Percentiles rank a stretch among this genome's conserved stretches.
These are phyloP conservation scores for Aspergillus incahuasiensis DNA, from an alignment of 495 filamentous ascomycete genomes.

Conservation along the genomic window DNA sequence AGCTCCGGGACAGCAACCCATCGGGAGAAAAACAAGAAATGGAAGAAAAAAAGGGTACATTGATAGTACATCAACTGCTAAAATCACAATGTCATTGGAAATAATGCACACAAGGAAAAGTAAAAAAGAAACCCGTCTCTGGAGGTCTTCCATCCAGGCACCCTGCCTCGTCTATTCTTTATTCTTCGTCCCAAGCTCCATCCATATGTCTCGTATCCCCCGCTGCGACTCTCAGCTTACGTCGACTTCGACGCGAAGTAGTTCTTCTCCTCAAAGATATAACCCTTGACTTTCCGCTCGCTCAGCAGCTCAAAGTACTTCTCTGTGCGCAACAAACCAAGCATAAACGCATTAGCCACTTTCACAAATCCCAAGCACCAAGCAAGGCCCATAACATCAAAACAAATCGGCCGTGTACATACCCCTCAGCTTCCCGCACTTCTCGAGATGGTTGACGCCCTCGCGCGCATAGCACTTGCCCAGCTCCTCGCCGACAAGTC, in stretches of 20 bases:
- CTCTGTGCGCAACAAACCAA: conserved; percentile 62
- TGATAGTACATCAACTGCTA: conserved; percentile 6
- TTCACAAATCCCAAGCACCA: background rate
- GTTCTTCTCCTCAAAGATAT: conserved; percentile 89
- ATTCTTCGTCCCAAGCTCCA: background rate
- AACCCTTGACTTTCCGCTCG: conserved; percentile 80
- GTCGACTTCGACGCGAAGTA: conserved; percentile 43
- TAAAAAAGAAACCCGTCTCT: conserved; percentile 3
- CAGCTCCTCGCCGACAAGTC: conserved; percentile 88
- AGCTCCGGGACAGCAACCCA: background rate
- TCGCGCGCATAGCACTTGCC: conserved; percentile 93
- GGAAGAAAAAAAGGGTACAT: conserved; percentile 2
- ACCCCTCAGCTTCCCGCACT: conserved; percentile 91
- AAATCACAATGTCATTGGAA: conserved; percentile 8
- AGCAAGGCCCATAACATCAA: no score
- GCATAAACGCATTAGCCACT: background rate
- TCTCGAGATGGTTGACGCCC: conserved; percentile 96
- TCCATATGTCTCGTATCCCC: no score
- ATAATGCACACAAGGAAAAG: background rate
- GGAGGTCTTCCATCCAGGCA: no score
- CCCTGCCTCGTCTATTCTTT: background rate
- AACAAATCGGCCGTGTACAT: no score
- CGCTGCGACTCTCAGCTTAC: background rate
- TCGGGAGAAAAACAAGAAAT: background rate
- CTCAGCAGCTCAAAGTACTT: conserved; percentile 88